phyloP scores from a whole-genome alignment of 768 basidiomycete species.

The Lentinula aciculospora region DNA sequence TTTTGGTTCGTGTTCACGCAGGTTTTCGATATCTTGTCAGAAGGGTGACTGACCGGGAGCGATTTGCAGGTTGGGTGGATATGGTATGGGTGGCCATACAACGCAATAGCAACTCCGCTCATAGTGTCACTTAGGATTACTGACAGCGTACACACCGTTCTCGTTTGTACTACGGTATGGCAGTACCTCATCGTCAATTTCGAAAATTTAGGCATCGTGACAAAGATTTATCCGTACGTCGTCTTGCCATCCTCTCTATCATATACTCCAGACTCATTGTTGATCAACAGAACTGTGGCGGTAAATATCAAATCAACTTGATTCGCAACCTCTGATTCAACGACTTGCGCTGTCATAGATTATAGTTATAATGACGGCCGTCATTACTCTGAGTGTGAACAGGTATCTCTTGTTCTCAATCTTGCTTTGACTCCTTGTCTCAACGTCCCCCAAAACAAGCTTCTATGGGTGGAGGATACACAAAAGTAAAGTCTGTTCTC shows the following conservation, averaged over 20 bases:
- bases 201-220: background rate
- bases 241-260: background rate
- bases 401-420: background rate
- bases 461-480: background rate
- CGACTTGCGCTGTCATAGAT: background rate
- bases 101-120: background rate
- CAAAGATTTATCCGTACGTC: slow-evolving; percentile 5
- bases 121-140: background rate
- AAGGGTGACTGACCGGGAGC: background rate
- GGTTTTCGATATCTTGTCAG: background rate
- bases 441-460: background rate
- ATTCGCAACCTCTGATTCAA: background rate
- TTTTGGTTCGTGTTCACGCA: slow-evolving; percentile 2
- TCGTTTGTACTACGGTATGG: slow-evolving; percentile 10
- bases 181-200: slow-evolving; percentile 6
- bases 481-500: background rate
- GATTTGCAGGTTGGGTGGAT: background rate
- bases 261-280: background rate
- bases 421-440: background rate
- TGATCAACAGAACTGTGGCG: background rate
- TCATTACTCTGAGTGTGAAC: slow-evolving; percentile 11
- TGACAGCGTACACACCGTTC: slow-evolving; percentile 9
- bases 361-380: slow-evolving; percentile 8
- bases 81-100: background rate
- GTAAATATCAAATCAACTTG: background rate